Evolutionary conservation across 164 flowering plant genomes (phyloP), one percentile per base, ranked within the genome.

Genomic region (Euptelea pleiosperma): DNA sequence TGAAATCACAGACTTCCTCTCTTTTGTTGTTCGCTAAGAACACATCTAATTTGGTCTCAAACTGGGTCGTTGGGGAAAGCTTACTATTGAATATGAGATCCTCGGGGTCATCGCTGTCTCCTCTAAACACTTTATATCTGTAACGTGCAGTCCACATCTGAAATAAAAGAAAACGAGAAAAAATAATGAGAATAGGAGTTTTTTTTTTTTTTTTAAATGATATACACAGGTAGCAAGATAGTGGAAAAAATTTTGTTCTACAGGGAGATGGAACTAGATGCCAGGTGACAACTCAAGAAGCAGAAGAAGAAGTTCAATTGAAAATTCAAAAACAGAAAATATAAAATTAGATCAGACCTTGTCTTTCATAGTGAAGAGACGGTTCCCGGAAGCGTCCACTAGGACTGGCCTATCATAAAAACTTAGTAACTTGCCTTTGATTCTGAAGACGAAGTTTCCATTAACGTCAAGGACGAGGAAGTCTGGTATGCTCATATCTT

Each of bases 391-490:
- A 26, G 74, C 77, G 30, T 85, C 86, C 8, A 76, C 50, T 22
- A 83, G 48, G 33, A 64, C 57, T 3, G 73, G 76, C 0, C 60
- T 69, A 12, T 75, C 77, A 10, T 55, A 78, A 18, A 85, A 45
- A 53, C 62, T 72, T 8, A 69, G 28, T 2, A 65, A 8, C 3
- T 53, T 16, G 3, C 75, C 83, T 33, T 77, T 75, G 15, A 82
- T 70, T 41, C 57, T 73, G 70, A 85, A 81, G n/a, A 85, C 35
- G 53, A 74, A 15, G 65, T 59, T 75, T 16, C 78, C 82, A 31
- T 78, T 75, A 7, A 48, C 41, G 56, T 85, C 88, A 0, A 76
- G 67, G 25, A 83, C 75, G 3, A 37, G 62, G 28, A 82, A 85
- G 52, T 59, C 85, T 0, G 67, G 52, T 3, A 76, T 10, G 36